phyloP scores from a whole-genome alignment of 768 basidiomycete species.

The Gymnopilus junonius region DNA sequence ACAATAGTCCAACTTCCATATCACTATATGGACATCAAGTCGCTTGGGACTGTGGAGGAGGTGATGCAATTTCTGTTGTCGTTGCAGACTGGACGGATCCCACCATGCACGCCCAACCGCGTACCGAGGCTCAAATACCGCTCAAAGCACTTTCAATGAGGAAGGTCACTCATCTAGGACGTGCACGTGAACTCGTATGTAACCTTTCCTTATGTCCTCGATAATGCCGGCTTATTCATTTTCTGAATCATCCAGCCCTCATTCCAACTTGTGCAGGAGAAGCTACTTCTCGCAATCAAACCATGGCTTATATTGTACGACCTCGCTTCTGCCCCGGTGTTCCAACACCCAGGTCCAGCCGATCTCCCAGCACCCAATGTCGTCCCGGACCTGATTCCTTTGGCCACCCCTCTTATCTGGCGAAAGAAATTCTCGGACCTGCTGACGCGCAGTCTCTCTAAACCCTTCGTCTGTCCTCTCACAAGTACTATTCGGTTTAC shows the following conservation, averaged over 20 bases:
- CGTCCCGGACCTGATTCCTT: too few relatives aligned
- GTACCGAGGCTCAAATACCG: neutral
- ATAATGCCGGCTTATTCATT: too few relatives aligned
- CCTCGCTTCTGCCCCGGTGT: neutral
- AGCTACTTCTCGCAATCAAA: neutral
- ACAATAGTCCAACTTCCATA: neutral
- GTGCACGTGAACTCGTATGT: neutral
- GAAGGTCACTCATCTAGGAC: neutral
- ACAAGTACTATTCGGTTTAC: slow-evolving; percentile 1
- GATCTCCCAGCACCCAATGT: too few relatives aligned
- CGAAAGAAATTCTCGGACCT: neutral
- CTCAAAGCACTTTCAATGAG: neutral
- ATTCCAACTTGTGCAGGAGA: slow-evolving; percentile 1
- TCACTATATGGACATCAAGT: neutral
- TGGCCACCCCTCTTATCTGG: neutral
- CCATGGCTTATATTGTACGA: slow-evolving; percentile 7
- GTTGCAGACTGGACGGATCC: slow-evolving; percentile 1
- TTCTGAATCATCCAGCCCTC: neutral
- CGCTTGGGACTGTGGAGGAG: neutral
- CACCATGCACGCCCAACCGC: neutral
- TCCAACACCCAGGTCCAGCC: neutral
- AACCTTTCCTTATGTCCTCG: neutral
- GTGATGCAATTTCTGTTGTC: neutral
- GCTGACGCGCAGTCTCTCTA: neutral
- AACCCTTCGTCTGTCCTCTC: neutral